phyloP scores from a whole-genome alignment of 2,329 filamentous ascomycete species.

The Zymoseptoria ardabiliae region DNA sequence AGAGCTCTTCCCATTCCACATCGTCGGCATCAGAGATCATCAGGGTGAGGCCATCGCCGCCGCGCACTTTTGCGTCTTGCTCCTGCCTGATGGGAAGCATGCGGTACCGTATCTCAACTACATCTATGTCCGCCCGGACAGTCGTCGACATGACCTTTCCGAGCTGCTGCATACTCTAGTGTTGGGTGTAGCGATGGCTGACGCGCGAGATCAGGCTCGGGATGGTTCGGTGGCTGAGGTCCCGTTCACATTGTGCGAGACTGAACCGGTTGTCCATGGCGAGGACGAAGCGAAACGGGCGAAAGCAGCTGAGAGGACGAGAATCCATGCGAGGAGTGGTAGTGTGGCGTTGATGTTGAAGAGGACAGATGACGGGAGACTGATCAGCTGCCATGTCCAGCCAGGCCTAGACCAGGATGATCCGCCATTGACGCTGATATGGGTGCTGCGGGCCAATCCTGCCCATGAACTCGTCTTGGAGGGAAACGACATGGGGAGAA shows the following conservation, averaged over 20 bases:
- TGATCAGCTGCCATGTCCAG: slow-evolving; percentile 18
- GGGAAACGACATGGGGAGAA: slow-evolving; percentile 4
- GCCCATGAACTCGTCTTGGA: slow-evolving; percentile 1
- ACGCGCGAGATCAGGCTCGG: slow-evolving; percentile 1
- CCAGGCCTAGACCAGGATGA: slow-evolving; percentile 17
- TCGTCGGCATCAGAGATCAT: slow-evolving; percentile 16
- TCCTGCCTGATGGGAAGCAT: slow-evolving; percentile 3
- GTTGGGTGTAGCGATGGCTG: slow-evolving; percentile 16
- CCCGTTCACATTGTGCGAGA: slow-evolving; percentile 21
- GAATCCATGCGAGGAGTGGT: slow-evolving; percentile 17
- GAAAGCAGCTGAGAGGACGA: slow-evolving; percentile 6
- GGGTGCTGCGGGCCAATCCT: slow-evolving; percentile 18
- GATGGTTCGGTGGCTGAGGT: slow-evolving; percentile 1
- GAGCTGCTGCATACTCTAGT: slow-evolving; percentile 20
- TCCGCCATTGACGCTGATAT: slow-evolving; percentile 17
- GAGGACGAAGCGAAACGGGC: slow-evolving; percentile 1
- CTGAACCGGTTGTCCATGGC: slow-evolving; percentile 9
- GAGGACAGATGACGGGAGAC: slow-evolving; percentile 1
- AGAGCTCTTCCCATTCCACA: slow-evolving; percentile 12
- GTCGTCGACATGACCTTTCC: slow-evolving; percentile 16
- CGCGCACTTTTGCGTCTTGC: slow-evolving; percentile 20
- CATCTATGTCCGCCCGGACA: slow-evolving; percentile 17
- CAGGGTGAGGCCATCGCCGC: slow-evolving; percentile 14
- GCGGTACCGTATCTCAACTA: slow-evolving; percentile 21
- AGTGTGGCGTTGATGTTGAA: slow-evolving; percentile 17